These are phyloP conservation scores for Hydnomerulius pinastri DNA, from an alignment of 768 basidiomycete genomes.

Conservation along the genomic window DNA sequence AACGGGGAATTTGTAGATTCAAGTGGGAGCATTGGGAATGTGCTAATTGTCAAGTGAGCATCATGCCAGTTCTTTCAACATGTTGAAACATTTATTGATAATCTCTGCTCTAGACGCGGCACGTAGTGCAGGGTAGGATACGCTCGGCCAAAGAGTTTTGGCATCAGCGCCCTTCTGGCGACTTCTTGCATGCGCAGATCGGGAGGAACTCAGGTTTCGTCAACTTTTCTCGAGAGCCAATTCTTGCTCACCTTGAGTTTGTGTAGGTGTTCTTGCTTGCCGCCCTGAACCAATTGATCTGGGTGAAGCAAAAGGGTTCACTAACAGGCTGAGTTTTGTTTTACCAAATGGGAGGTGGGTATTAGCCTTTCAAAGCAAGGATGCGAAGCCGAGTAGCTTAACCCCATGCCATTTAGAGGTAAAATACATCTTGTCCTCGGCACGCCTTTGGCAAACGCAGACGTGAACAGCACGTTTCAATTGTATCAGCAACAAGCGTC, in stretches of 20 bases:
- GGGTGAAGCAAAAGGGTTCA: conserved; percentile 23
- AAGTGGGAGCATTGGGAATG: conserved; percentile 82
- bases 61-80: not conserved
- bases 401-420: conserved; percentile 42
- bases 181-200: conserved; percentile 29
- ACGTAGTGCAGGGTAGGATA: conserved; percentile 20
- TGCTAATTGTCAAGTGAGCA: conserved; percentile 53
- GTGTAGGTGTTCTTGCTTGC: conserved; percentile 20
- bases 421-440: conserved; percentile 57
- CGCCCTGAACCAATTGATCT: conserved; percentile 20
- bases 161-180: conserved; percentile 27
- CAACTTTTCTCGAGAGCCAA: not conserved
- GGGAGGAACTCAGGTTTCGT: conserved; percentile 30
- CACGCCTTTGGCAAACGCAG: conserved; percentile 36
- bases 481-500: conserved; percentile 69
- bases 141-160: conserved; percentile 41
- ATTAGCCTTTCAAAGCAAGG: not conserved
- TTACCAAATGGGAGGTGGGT: conserved; percentile 50
- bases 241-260: not conserved
- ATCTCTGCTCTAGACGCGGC: conserved; percentile 10
- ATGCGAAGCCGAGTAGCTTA: not conserved
- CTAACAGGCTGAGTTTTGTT: conserved; percentile 47
- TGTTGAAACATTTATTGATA: not conserved
- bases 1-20: conserved; percentile 41
- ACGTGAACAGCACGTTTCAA: conserved; percentile 58